Base-by-base conservation (phyloP, 257 asterid species). In the Solanum lignicaule region DNA sequence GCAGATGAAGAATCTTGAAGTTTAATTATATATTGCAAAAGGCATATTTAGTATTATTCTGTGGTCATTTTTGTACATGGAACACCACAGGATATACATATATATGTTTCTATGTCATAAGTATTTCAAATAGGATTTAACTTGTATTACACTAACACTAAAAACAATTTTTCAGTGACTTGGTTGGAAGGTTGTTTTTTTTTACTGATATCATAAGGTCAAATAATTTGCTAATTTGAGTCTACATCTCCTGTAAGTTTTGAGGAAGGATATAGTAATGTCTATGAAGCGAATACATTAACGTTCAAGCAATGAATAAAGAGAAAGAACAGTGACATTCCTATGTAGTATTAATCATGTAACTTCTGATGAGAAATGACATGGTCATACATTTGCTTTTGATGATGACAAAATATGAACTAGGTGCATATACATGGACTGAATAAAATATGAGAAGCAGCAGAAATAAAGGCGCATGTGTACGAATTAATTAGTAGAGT, bases 1-100 rank as follows among this genome's bases (percentile, higher is more conserved):
- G 84, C 84, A 41, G 84, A 78, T 78, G 84, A 78, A 78, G 84
- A 78, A 15, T 78, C 84, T 41, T 78, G 84, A 78, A 25, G 65
- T 78, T 15, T 15, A 78, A n/a, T 78, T 41, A 52, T 52, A 6
- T 52, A 25, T 41, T 78, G 38, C 65, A 25, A 58, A 58, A 41
- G 33, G 58, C 84, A 41, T 78, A 41, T 78, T 25, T 78, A 78
- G 11, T 39, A 41, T 78, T 78, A 41, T 78, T 78, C 65, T 25
- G 84, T 15, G 62, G 65, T 78, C 65, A 78, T 41, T 41, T 78
- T 41, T 78, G 65, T 41, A 78, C 36, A 14, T 78, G n/a, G 25
- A 78, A 33, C 36, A 78, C 62, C 84, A 43, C 65, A 25, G 9
- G 65, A 55, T 55, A 18, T 18, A 55, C n/a, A 55, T 32, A 41